A percentile compares a stretch with the other conserved stretches of the same genome.
These are phyloP conservation scores for Bruguiera parviflora DNA, from an alignment of 345 rosid species.

Conservation along the genomic window DNA sequence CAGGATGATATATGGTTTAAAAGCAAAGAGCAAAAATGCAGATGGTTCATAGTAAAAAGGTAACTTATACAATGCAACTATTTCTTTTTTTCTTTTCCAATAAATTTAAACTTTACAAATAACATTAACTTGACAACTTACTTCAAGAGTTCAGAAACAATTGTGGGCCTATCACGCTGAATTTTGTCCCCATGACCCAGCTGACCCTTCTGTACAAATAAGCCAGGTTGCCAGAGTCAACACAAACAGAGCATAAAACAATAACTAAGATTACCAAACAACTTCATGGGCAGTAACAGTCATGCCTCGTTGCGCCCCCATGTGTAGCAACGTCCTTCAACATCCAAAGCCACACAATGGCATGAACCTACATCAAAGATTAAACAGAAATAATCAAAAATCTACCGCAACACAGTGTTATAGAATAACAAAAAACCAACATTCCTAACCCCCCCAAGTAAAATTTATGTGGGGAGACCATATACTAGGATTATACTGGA, in stretches of 20 bases:
- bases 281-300: constrained; percentile 2
- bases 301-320: constrained; percentile 98
- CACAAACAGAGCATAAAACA: not conserved
- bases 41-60: too few species aligned
- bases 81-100: too few species aligned
- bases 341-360: constrained; percentile 96
- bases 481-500: too few species aligned
- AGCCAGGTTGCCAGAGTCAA: constrained; percentile 20
- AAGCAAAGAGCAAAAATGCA: too few species aligned
- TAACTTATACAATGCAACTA: too few species aligned
- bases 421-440: too few species aligned
- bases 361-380: constrained; percentile 56
- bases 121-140: constrained; percentile 25
- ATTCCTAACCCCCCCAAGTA: too few species aligned
- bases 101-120: not conserved
- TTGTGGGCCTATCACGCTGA: constrained; percentile 88
- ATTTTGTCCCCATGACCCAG: constrained; percentile 92
- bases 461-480: too few species aligned
- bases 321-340: constrained; percentile 91
- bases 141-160: constrained; percentile 89
- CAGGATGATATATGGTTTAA: too few species aligned
- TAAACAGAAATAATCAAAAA: constrained; percentile 10
- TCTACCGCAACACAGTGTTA: not conserved
- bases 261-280: constrained; percentile 6
- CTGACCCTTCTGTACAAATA: constrained; percentile 77